Evolutionary conservation across 2,329 filamentous ascomycete species (phyloP).

Genomic region (Penicillium paneum): DNA sequence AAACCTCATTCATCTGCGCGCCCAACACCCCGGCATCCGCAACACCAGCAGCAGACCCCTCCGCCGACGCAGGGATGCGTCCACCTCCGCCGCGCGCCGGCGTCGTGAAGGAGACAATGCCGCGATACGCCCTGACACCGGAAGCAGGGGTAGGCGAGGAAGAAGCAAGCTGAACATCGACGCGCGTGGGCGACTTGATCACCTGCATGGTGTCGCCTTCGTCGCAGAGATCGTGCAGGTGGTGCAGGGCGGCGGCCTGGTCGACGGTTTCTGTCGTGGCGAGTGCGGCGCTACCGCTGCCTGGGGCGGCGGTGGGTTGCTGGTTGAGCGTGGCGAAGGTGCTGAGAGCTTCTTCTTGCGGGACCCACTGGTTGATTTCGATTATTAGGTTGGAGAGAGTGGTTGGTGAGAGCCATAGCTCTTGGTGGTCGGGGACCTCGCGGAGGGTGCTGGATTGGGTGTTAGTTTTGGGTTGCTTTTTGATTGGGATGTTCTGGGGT

Average conservation of each 20-base stretch:
- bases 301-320: constrained; percentile 14
- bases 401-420: constrained; percentile 80
- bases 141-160: constrained; percentile 14
- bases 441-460: constrained; percentile 28
- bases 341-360: constrained; percentile 26
- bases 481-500: background rate
- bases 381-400: constrained; percentile 86
- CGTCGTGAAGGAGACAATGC: constrained; percentile 28
- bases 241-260: constrained; percentile 61
- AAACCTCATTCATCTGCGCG: background rate
- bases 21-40: background rate
- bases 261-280: constrained; percentile 57
- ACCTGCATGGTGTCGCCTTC: constrained; percentile 63
- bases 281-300: constrained; percentile 48
- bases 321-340: constrained; percentile 21
- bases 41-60: background rate
- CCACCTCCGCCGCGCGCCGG: constrained; percentile 7
- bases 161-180: constrained; percentile 50
- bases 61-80: background rate
- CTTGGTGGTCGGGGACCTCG: constrained; percentile 63
- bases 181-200: constrained; percentile 61
- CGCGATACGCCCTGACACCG: constrained; percentile 25
- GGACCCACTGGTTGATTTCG: constrained; percentile 82
- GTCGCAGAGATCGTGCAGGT: constrained; percentile 62
- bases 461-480: constrained; percentile 10